phyloP scores from a whole-genome alignment of 441 rosid species.

The Lepidium campestre region DNA sequence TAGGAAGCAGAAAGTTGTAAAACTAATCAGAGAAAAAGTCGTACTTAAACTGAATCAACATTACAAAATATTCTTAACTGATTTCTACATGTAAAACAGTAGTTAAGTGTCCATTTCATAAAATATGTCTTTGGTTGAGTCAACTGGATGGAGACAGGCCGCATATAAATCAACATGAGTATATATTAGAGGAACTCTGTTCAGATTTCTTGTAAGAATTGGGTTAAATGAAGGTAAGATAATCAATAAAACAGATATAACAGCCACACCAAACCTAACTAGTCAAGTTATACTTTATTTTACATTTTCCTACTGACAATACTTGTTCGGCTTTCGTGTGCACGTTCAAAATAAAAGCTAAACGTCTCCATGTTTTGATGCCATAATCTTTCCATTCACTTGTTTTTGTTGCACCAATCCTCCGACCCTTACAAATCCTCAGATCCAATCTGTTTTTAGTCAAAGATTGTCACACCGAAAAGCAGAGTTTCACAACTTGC shows the following conservation, averaged over 20 bases:
- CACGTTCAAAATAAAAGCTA: too few species aligned
- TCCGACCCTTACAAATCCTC: too few species aligned
- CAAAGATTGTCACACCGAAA: not conserved
- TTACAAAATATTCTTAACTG: not conserved
- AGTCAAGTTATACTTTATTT: constrained; percentile 4
- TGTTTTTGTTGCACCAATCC: not conserved
- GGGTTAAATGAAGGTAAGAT: not conserved
- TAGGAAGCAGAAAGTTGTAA: not conserved
- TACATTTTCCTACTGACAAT: not conserved
- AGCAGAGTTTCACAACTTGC: not conserved
- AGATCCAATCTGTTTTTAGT: not conserved
- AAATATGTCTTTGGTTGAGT: not conserved
- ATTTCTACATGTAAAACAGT: not conserved
- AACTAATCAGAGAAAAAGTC: not conserved
- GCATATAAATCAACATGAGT: not conserved
- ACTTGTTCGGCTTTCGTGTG: too few species aligned
- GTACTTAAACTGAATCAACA: constrained; percentile 7
- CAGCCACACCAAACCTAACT: constrained; percentile 26
- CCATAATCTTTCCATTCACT: not conserved
- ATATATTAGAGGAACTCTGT: not conserved
- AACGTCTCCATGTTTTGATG: not conserved
- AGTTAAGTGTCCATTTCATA: not conserved
- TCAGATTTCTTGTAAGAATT: not conserved
- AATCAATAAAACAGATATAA: constrained; percentile 21
- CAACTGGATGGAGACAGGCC: not conserved